Evolutionary conservation across 2,329 filamentous ascomycete genomes (phyloP), one percentile per base, ranked within the genome.

Genomic region (Pseudogymnoascus sp.): DNA sequence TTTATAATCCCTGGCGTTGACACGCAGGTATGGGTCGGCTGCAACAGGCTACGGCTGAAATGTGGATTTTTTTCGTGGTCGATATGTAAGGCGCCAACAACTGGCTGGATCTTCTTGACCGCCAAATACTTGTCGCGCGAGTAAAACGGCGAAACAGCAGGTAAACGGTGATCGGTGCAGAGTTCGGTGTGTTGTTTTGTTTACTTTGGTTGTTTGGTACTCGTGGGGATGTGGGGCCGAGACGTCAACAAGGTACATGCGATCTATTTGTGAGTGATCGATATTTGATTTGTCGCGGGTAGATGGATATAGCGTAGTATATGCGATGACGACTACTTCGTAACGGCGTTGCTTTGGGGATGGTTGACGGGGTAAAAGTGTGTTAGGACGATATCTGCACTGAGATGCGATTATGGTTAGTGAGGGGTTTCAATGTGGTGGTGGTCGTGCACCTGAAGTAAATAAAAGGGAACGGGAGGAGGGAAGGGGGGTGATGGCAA

Each of bases 1-100:
- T 38, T 42, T 40, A 60, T 60, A 60, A 60, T 60, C 59, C 59
- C 59, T 40, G 59, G 36, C 38, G 59, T 18, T 60, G 59, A 18
- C 14, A 60, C 31, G 59, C 36, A 40, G 59, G 59, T 34, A 56
- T 21, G 16, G 50, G 50, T 34, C 28, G 28, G 50, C 50, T 56
- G 50, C 50, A 56, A 56, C 10, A 56, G 50, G 50, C 50, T 56
- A 56, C 50, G 50, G 50, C 50, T 56, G 50, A 36, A 56, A 56
- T 56, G 50, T 56, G 50, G 50, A 18, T 56, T 56, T 56, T 56
- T 56, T 56, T 34, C 10, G 50, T 28, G 2, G 50, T 56, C 50
- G 50, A 36, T 56, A 56, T 56, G 50, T 56, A 34, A 56, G 50
- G 28, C 50, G 50, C 50, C 50, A 56, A 56, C 50, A 56, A 56